phyloP scores from a whole-genome alignment of 306 rosid genomes.

The Cyclanthera cordifolia region DNA sequence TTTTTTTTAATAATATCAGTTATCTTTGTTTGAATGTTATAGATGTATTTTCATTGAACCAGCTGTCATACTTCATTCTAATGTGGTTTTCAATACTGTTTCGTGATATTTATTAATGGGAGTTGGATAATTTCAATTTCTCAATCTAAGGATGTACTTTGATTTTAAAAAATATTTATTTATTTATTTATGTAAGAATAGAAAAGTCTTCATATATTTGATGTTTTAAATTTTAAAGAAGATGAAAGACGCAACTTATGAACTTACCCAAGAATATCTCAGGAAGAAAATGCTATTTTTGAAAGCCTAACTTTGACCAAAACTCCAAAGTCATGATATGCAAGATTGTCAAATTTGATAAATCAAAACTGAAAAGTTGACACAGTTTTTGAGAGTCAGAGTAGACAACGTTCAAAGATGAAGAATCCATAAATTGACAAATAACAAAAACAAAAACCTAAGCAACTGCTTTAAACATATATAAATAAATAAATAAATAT shows the following conservation, averaged over 20 bases:
- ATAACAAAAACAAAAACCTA: not conserved
- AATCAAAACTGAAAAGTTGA: not conserved
- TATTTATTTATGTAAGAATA: too few species aligned
- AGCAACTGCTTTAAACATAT: not conserved
- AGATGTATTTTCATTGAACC: too few species aligned
- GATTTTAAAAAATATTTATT: too few species aligned
- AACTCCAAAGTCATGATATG: not conserved
- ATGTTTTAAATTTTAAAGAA: not conserved
- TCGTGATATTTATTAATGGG: too few species aligned
- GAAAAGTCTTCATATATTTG: too few species aligned
- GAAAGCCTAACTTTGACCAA: constrained; percentile 2
- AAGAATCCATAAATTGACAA: not conserved
- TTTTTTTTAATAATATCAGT: too few species aligned
- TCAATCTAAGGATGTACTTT: too few species aligned
- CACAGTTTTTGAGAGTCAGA: not conserved
- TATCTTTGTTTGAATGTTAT: too few species aligned
- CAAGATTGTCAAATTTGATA: not conserved
- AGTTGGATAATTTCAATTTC: too few species aligned
- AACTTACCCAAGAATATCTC: not conserved
- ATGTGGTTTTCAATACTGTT: not conserved
- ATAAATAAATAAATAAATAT: not conserved
- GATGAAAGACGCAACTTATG: not conserved
- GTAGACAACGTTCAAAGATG: not conserved
- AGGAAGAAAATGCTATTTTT: not conserved
- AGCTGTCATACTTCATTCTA: too few species aligned